Conservation (phyloP, 2,329 filamentous ascomycete species). For the Colletotrichum salicis region DNA sequence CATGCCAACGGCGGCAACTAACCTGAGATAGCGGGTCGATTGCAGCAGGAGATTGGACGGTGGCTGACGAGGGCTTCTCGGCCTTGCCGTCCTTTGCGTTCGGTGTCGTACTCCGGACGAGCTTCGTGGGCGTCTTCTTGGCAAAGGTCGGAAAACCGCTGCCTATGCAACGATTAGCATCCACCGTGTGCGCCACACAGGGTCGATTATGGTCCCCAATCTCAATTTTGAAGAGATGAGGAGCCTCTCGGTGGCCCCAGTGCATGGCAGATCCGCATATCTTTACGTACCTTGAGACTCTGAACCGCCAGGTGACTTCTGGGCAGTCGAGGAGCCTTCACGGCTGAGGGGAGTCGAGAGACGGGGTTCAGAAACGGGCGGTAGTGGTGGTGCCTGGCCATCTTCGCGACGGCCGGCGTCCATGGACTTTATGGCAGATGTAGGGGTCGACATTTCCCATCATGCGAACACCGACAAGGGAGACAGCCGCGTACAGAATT, state of each 20-base stretch:
- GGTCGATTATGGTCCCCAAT: background rate
- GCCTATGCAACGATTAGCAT: constrained; percentile 28
- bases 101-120: constrained; percentile 25
- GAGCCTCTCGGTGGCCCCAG: background rate
- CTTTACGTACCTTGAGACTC: constrained; percentile 45
- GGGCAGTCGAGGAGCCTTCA: constrained; percentile 24
- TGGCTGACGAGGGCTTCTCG: constrained; percentile 30
- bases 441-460: constrained; percentile 37
- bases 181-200: constrained; percentile 11
- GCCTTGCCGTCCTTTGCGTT: constrained; percentile 36
- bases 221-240: background rate
- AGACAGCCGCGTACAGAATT: constrained; percentile 2
- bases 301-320: constrained; percentile 41
- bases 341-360: constrained; percentile 39
- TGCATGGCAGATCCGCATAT: background rate
- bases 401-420: constrained; percentile 30
- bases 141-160: constrained; percentile 30
- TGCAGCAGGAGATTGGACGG: constrained; percentile 33
- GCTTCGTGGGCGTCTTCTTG: constrained; percentile 35
- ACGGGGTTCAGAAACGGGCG: constrained; percentile 39
- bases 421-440: constrained; percentile 30
- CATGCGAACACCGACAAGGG: constrained; percentile 9
- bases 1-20: constrained; percentile 9
- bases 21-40: constrained; percentile 46
- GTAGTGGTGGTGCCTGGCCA: constrained; percentile 8